These are phyloP conservation scores for Boletus insuetus DNA, from an alignment of 768 basidiomycete species.

Conservation along the genomic window DNA sequence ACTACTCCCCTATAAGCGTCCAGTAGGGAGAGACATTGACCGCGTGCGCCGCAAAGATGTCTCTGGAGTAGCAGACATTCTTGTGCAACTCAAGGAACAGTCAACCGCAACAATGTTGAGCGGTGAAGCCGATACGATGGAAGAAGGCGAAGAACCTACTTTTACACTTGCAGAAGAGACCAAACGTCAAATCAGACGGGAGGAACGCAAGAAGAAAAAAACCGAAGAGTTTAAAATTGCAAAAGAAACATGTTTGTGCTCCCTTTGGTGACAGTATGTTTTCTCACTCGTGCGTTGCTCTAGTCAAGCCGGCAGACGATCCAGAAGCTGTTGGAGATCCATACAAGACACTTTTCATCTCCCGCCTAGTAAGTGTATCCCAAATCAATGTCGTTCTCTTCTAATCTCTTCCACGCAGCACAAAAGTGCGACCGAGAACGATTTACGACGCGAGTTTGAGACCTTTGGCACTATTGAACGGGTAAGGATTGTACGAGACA, in stretches of 20 bases:
- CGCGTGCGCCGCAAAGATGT: slow-evolving; percentile 68
- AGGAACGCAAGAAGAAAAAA: slow-evolving; percentile 75
- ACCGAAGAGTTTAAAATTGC: slow-evolving; percentile 74
- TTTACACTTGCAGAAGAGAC: slow-evolving; percentile 83
- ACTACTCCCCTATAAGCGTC: slow-evolving; percentile 81
- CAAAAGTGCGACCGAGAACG: slow-evolving; percentile 87
- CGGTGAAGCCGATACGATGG: slow-evolving; percentile 64
- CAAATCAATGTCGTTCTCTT: neutral
- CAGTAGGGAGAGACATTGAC: slow-evolving; percentile 81
- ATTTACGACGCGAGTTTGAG: slow-evolving; percentile 94
- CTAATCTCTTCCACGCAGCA: slow-evolving; percentile 51
- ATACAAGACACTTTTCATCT: slow-evolving; percentile 97
- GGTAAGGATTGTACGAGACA: slow-evolving; percentile 89
- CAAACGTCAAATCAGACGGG: slow-evolving; percentile 72
- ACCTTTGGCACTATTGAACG: slow-evolving; percentile 93
- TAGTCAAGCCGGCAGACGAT: slow-evolving; percentile 94
- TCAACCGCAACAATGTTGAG: slow-evolving; percentile 66
- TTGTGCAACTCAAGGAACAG: slow-evolving; percentile 72
- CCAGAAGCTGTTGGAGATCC: slow-evolving; percentile 91
- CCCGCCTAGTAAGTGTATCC: slow-evolving; percentile 65
- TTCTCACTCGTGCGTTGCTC: slow-evolving; percentile 6
- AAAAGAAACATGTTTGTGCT: slow-evolving; percentile 77
- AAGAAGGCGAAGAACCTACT: slow-evolving; percentile 80
- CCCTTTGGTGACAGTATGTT: neutral
- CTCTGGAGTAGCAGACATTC: slow-evolving; percentile 70